Evolutionary conservation across 352 stramenopile genomes (phyloP), one percentile per base, ranked within the genome.

Genomic region (Peronospora farinosa): DNA sequence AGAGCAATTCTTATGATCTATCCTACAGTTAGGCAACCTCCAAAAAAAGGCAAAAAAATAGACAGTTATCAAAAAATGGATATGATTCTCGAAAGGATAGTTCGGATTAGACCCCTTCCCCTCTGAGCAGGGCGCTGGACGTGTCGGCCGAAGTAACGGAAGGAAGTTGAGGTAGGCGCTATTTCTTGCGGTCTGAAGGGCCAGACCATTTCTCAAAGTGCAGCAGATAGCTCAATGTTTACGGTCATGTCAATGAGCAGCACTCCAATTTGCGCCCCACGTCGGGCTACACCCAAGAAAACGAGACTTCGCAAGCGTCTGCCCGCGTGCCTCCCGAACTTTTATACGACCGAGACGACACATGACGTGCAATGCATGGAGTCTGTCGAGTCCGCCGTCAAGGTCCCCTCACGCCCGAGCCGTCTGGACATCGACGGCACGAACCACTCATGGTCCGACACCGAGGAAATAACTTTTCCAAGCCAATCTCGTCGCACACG

Each of bases 401-500:
- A 56, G 28, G 47, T 60, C 31, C 21, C 43, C 11, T 19, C 35
- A 0, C 38, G 36, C 27, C 19, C 33, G 8, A 21, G 19, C 4
- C 43, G 23, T 5, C 31, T 60, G 13, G 40, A 62, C 23, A 30
- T 50, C 15, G 39, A 38, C 3, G 31, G 47, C 39, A 65, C 63
- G 9, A 60, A 65, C 45, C 58, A 69, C 41, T 77, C 65, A 39
- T 69, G 65, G 44, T 76, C 70, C 5, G 67, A 74, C 46, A 77
- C 65, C 19, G 68, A 78, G 40, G 56, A 71, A n/a, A 36, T 74
- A 49, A 54, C 55, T 9, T 51, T 58, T 17, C 42, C 43, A 16
- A 44, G 13, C 54, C 40, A 17, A 28, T 48, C 32, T 15, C 39
- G 54, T 52, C 54, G 42, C 12, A 66, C 50, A 37, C 54, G 41